phyloP scores from a whole-genome alignment of 2,329 filamentous ascomycete genomes.

The Nigrospora sphaerica region DNA sequence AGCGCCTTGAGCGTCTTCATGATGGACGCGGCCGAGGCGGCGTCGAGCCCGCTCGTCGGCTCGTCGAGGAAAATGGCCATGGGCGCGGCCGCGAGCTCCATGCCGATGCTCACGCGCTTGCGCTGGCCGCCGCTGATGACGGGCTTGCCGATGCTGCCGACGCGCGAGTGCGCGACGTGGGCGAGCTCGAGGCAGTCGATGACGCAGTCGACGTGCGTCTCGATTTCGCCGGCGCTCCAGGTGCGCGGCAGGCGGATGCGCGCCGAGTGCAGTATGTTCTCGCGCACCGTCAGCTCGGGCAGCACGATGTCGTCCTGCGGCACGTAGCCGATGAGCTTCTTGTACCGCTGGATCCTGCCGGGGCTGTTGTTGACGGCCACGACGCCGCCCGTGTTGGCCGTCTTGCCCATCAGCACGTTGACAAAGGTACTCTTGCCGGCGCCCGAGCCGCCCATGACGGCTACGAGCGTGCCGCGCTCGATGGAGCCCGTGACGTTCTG shows the following conservation, averaged over 20 bases:
- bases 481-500: constrained; percentile 48
- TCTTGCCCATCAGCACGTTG: constrained; percentile 55
- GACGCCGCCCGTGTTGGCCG: constrained; percentile 38
- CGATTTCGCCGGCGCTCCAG: constrained; percentile 42
- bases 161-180: constrained; percentile 42
- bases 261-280: constrained; percentile 56
- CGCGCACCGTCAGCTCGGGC: constrained; percentile 51
- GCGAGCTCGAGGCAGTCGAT: constrained; percentile 45
- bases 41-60: constrained; percentile 46
- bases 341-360: constrained; percentile 42
- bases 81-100: constrained; percentile 50
- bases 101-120: constrained; percentile 52
- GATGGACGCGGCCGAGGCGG: constrained; percentile 47
- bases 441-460: constrained; percentile 54
- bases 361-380: constrained; percentile 46
- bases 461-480: constrained; percentile 45
- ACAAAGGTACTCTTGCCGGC: constrained; percentile 54
- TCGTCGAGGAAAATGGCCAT: constrained; percentile 49
- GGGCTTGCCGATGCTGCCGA: constrained; percentile 42
- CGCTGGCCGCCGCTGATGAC: constrained; percentile 51
- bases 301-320: constrained; percentile 56
- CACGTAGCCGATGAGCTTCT: constrained; percentile 55
- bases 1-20: constrained; percentile 48
- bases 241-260: constrained; percentile 43
- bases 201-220: constrained; percentile 47